Percentiles rank a stretch among this genome's conserved stretches.
Conservation (phyloP, 2,329 filamentous ascomycete species). For the Dryadomyces quercivorus region DNA sequence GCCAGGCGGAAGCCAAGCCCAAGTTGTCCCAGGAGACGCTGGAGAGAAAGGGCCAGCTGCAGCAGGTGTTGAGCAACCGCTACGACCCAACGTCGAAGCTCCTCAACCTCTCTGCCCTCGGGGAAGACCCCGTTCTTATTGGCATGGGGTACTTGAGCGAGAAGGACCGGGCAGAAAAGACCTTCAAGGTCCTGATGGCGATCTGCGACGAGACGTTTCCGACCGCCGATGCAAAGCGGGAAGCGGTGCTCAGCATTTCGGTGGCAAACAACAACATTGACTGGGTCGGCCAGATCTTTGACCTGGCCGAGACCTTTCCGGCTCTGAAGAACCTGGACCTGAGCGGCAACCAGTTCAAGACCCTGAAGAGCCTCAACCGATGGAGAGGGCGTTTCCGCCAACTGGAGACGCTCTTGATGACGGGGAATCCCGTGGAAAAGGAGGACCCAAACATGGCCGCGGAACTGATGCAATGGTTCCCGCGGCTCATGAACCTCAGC, state of each 20-base stretch:
- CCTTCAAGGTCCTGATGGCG: conserved; percentile 84
- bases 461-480: conserved; percentile 72
- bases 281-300: conserved; percentile 59
- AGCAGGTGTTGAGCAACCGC: conserved; percentile 57
- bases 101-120: conserved; percentile 70
- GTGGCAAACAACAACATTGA: conserved; percentile 70
- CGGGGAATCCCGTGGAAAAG: conserved; percentile 60
- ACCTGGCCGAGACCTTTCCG: conserved; percentile 67
- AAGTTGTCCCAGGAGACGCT: conserved; percentile 37
- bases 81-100: conserved; percentile 64
- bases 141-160: conserved; percentile 65
- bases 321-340: conserved; percentile 82
- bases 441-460: conserved; percentile 47
- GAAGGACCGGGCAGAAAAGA: conserved; percentile 63
- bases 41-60: conserved; percentile 57
- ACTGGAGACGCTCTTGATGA: conserved; percentile 70
- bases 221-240: conserved; percentile 56
- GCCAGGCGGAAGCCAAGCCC: conserved; percentile 17
- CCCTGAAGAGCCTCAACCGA: conserved; percentile 51
- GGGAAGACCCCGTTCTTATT: conserved; percentile 57
- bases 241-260: conserved; percentile 70
- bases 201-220: conserved; percentile 72
- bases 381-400: conserved; percentile 72
- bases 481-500: conserved; percentile 67
- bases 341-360: conserved; percentile 67